Percentiles rank a stretch among this genome's conserved stretches.
Conservation (phyloP, 2,329 filamentous ascomycete species). For the Trichocomaceae sp. region DNA sequence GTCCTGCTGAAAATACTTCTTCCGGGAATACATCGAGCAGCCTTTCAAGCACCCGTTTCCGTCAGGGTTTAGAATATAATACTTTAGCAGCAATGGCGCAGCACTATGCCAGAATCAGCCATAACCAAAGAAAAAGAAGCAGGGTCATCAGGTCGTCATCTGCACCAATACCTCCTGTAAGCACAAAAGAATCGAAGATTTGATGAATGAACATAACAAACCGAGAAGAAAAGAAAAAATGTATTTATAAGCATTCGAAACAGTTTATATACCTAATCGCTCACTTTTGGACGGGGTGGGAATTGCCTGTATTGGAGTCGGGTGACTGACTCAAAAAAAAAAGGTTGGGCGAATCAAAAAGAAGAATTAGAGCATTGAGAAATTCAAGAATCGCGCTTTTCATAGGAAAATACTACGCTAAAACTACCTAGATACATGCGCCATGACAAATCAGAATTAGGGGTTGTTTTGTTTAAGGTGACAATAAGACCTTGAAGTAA, state of each 20-base stretch:
- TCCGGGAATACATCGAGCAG: background rate
- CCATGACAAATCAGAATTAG: background rate
- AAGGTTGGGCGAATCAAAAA: no score
- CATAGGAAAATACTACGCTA: background rate
- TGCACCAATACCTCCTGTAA: background rate
- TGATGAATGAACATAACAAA: background rate
- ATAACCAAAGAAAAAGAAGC: background rate
- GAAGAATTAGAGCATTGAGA: no score
- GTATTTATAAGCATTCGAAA: background rate
- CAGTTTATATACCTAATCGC: background rate
- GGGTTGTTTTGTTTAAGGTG: background rate
- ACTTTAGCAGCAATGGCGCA: constrained; percentile 4
- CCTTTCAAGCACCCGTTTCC: background rate
- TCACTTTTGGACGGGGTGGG: background rate
- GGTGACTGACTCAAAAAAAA: no score
- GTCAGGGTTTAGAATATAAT: background rate
- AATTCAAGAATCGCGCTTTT: background rate
- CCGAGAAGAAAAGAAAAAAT: background rate
- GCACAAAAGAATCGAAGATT: background rate
- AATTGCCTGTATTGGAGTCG: background rate
- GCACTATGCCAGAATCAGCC: background rate
- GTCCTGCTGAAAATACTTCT: background rate
- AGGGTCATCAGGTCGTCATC: background rate
- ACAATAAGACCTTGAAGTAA: background rate
- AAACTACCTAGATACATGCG: background rate